Conservation (phyloP, 2,329 filamentous ascomycete genomes). For the Aphanocladium album region DNA sequence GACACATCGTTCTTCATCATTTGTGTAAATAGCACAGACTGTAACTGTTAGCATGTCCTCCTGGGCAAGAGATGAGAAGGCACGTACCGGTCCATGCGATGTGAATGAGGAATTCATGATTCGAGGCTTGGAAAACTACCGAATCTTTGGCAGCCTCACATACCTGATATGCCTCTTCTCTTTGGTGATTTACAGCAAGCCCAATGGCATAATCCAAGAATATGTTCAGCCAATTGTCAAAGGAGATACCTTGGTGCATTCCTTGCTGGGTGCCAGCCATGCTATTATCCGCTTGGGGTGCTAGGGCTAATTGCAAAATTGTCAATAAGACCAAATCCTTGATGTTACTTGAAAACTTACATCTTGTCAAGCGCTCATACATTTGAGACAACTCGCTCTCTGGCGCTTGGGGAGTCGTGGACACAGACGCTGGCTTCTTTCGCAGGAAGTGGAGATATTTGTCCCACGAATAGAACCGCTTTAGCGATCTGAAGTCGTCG, state of each 20-base stretch:
- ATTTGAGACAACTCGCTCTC: constrained; percentile 46
- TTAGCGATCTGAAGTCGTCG: constrained; percentile 59
- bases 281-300: constrained; percentile 24
- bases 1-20: constrained; percentile 71
- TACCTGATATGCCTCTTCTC: constrained; percentile 71
- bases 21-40: constrained; percentile 77
- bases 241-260: constrained; percentile 70
- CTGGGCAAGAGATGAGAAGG: constrained; percentile 19
- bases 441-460: constrained; percentile 57
- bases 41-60: constrained; percentile 15
- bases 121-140: constrained; percentile 72
- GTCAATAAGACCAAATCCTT: background rate
- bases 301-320: constrained; percentile 24
- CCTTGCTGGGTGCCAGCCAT: constrained; percentile 7
- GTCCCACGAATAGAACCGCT: constrained; percentile 62
- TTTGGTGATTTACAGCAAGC: constrained; percentile 62
- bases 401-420: constrained; percentile 23
- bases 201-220: constrained; percentile 84
- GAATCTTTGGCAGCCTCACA: constrained; percentile 74
- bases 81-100: constrained; percentile 65
- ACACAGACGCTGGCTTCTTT: constrained; percentile 21
- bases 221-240: constrained; percentile 81
- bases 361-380: constrained; percentile 51
- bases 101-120: constrained; percentile 67
- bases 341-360: constrained; percentile 32